Conservation (phyloP, 2,329 filamentous ascomycete species). For the Simplicillium sp. region DNA sequence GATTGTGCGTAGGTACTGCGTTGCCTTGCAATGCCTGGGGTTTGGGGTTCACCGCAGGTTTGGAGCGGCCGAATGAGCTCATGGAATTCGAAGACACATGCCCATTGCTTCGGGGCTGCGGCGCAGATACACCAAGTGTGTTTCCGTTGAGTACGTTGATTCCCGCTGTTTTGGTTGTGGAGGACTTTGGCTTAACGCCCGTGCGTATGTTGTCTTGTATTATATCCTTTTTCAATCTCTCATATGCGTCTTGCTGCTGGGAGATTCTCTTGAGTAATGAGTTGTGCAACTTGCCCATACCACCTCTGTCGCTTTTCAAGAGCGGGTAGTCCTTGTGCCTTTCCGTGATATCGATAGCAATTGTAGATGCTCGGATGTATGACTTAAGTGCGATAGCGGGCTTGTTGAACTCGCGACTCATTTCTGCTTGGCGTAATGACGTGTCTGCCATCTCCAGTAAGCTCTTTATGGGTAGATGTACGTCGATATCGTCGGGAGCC, state of each 20-base stretch:
- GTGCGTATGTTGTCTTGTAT: constrained; percentile 54
- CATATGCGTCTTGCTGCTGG: constrained; percentile 38
- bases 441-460: constrained; percentile 43
- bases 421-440: constrained; percentile 50
- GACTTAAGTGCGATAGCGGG: constrained; percentile 72
- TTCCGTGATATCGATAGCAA: constrained; percentile 68
- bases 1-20: constrained; percentile 25
- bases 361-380: constrained; percentile 73
- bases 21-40: constrained; percentile 58
- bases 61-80: constrained; percentile 22
- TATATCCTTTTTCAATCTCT: constrained; percentile 48
- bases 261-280: constrained; percentile 41
- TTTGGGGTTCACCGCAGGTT: constrained; percentile 52
- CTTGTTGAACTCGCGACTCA: constrained; percentile 51
- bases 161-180: constrained; percentile 4
- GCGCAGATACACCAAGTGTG: too few species aligned
- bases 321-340: constrained; percentile 64
- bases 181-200: constrained; percentile 39
- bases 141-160: too few species aligned
- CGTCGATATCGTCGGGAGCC: constrained; percentile 34
- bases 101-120: too few species aligned
- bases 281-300: constrained; percentile 37
- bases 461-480: constrained; percentile 40
- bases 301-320: constrained; percentile 45
- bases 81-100: constrained; percentile 1